A percentile compares a stretch with the other conserved stretches of the same genome.
Conservation (phyloP, 1,284 basidiomycete genomes). For the Ceratobasidium sp. region DNA sequence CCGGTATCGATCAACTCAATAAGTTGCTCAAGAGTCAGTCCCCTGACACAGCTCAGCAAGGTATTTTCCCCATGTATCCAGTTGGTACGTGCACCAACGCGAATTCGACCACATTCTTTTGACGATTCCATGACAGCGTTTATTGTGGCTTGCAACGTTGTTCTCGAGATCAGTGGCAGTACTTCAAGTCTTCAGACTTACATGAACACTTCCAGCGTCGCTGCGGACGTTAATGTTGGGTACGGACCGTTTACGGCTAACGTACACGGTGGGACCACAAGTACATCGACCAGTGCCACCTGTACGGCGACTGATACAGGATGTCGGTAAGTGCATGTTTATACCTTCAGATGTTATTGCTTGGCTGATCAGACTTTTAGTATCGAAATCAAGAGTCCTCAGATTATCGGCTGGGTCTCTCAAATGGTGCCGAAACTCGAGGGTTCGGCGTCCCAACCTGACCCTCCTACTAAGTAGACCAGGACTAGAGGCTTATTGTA, state of each 20-base stretch:
- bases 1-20: conserved; percentile 7
- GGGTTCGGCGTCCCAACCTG: too few species aligned
- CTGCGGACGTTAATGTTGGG: conserved; percentile 28
- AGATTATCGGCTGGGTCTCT: not conserved
- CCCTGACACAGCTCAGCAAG: too few species aligned
- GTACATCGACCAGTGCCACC: not conserved
- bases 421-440: not conserved
- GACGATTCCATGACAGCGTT: conserved; percentile 18
- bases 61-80: conserved; percentile 27
- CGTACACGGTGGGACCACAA: not conserved
- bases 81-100: conserved; percentile 12
- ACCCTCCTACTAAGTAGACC: too few species aligned
- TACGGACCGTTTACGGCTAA: conserved; percentile 39
- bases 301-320: not conserved
- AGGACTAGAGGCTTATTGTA: too few species aligned
- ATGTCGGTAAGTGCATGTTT: conserved; percentile 2
- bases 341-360: not conserved
- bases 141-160: conserved; percentile 32
- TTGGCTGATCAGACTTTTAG: not conserved
- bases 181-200: conserved; percentile 29
- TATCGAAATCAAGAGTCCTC: conserved; percentile 26
- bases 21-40: too few species aligned
- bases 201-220: conserved; percentile 22
- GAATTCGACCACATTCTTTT: not conserved
- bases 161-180: conserved; percentile 40